Conservation (phyloP, 768 basidiomycete genomes). For the Boletus coccyginus region DNA sequence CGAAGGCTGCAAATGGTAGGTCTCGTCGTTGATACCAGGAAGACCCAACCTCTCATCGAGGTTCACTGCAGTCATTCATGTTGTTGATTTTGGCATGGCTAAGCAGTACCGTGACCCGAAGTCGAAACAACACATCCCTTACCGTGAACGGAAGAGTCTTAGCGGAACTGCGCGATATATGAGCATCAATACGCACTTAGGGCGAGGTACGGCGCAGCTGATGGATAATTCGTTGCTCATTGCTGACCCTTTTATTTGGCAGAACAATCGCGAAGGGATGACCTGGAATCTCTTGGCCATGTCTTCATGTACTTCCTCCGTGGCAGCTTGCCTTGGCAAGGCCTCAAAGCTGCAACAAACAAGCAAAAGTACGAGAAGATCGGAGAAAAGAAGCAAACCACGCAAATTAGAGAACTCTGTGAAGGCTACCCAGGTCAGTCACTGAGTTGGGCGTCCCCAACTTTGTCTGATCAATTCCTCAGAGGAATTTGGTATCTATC, state of each 20-base stretch:
- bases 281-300: conserved; percentile 97
- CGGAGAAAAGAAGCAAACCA: conserved; percentile 99
- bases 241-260: conserved; percentile 5
- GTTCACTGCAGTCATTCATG: conserved; percentile 65
- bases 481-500: conserved; percentile 99
- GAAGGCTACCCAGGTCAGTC: conserved; percentile 89
- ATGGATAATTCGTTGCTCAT: conserved; percentile 1
- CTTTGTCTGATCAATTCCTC: conserved; percentile 10
- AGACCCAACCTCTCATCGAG: background rate
- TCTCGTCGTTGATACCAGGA: background rate
- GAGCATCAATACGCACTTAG: conserved; percentile 99
- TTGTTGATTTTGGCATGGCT: conserved; percentile 99
- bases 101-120: conserved; percentile 99
- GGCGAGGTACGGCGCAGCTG: conserved; percentile 63
- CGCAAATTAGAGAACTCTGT: conserved; percentile 94
- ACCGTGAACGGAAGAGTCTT: conserved; percentile 95
- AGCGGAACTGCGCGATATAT: conserved; percentile 98
- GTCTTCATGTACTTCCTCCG: conserved; percentile 99
- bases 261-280: conserved; percentile 94
- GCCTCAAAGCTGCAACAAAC: conserved; percentile 98
- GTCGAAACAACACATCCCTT: conserved; percentile 99
- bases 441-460: background rate
- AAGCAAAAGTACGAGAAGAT: conserved; percentile 99
- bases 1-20: conserved; percentile 81
- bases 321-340: conserved; percentile 98